Percentiles rank a stretch among this genome's conserved stretches.
phyloP scores from a whole-genome alignment of 306 rosid genomes.

The Dalbergia cochinchinensis region DNA sequence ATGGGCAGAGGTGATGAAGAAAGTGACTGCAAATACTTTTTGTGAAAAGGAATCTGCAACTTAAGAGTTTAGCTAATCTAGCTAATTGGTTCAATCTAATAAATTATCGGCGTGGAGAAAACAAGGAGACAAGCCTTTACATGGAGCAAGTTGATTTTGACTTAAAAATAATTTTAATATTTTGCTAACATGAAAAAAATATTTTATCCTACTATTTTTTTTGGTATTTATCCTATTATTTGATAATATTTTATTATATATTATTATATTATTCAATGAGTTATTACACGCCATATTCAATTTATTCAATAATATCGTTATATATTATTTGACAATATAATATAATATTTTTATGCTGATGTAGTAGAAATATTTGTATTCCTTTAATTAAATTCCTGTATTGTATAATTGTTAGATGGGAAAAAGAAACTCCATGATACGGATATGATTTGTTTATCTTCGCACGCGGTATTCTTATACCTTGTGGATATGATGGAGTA shows the following conservation, averaged over 20 bases:
- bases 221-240: too few relatives aligned
- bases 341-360: too few relatives aligned
- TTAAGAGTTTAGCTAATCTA: slow-evolving; percentile 15
- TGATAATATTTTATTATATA: too few relatives aligned
- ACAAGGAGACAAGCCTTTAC: neutral
- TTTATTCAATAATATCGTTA: too few relatives aligned
- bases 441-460: neutral
- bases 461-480: neutral
- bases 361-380: too few relatives aligned
- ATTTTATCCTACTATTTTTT: too few relatives aligned
- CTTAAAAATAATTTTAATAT: neutral
- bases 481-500: neutral
- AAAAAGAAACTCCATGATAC: neutral
- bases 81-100: neutral
- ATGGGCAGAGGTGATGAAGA: neutral
- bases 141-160: neutral
- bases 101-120: neutral
- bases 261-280: too few relatives aligned
- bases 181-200: too few relatives aligned
- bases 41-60: neutral
- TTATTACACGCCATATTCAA: too few relatives aligned
- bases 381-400: neutral
- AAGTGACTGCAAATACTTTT: neutral
- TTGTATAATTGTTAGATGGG: neutral
- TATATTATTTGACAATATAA: too few relatives aligned